Base-by-base conservation (phyloP, 345 rosid genomes). In the Gynandropsis gynandra region DNA sequence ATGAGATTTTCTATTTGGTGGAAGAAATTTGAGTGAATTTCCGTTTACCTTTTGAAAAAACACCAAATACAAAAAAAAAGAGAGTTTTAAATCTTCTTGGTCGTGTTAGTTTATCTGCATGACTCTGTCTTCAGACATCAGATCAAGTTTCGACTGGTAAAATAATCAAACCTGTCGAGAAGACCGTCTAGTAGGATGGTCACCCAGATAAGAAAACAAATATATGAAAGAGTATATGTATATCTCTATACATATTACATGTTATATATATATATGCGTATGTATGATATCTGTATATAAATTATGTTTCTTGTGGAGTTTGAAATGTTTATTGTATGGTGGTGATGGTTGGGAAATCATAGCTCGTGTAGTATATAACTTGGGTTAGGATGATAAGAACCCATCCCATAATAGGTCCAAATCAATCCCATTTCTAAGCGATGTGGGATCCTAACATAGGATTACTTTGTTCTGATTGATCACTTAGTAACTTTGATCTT, bases 101-200 rank as follows among this genome's bases (percentile, higher is more conserved):
- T 54, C 40, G 62, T 67, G 60, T 61, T 46, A n/a, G n/a, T n/a
- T n/a, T 52, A 47, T 52, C 65, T 44, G 70, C 59, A 59, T 56
- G 70, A 65, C 70, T 59, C 39, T 52, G 12, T 52, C 20, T 46
- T 65, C 50, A 65, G 65, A 65, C 65, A 52, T 65, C 65, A 46
- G 55, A 34, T 65, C 70, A 65, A 50, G 70, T 65, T 52, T 65
- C 64, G n/a, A n/a, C n/a, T n/a, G n/a, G n/a, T n/a, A n/a, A n/a
- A n/a, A n/a, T n/a, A n/a, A n/a, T n/a, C n/a, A 58, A 52, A 58
- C 50, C 27, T 50, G 14, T 63, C 62, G n/a, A n/a, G n/a, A n/a
- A n/a, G n/a, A n/a, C n/a, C n/a, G n/a, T n/a, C n/a, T n/a, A n/a
- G n/a, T n/a, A n/a, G n/a, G n/a, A n/a, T 63, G 16, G 5, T 20